Conservation (phyloP, 495 filamentous ascomycete genomes). For the Hypoxylon crocopeplum region DNA sequence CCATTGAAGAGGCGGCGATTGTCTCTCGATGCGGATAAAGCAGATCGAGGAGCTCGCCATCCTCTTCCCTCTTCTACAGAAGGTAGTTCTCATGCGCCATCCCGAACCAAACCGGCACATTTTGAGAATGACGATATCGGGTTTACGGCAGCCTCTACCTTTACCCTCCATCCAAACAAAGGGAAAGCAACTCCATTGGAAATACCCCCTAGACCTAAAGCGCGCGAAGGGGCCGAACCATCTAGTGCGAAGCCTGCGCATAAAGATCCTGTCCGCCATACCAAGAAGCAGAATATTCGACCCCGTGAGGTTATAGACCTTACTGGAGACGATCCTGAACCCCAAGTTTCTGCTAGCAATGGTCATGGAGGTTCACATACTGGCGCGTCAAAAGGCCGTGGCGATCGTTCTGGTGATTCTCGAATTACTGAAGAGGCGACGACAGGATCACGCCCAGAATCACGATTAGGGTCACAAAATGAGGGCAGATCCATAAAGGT, state of each 20-base stretch:
- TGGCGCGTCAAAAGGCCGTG: neutral
- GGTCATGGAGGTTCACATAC: neutral
- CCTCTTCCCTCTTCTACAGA: slow-evolving; percentile 11
- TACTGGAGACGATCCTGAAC: slow-evolving; percentile 24
- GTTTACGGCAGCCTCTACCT: slow-evolving; percentile 31
- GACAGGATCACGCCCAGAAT: too few species aligned
- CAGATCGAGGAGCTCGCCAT: neutral
- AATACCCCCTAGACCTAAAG: slow-evolving; percentile 7
- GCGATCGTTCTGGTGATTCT: neutral
- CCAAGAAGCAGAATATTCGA: neutral
- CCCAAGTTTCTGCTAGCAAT: neutral
- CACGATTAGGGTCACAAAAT: neutral
- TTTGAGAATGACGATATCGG: slow-evolving; percentile 12
- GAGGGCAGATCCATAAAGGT: slow-evolving; percentile 10
- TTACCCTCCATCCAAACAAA: slow-evolving; percentile 39
- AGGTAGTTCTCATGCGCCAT: slow-evolving; percentile 4
- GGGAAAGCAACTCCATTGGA: slow-evolving; percentile 14
- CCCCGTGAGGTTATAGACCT: slow-evolving; percentile 25
- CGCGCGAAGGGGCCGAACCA: too few species aligned
- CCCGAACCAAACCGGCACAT: slow-evolving; percentile 1
- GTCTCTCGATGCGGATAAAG: slow-evolving; percentile 1
- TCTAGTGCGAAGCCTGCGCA: slow-evolving; percentile 2
- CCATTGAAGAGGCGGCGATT: slow-evolving; percentile 26
- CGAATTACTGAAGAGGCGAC: too few species aligned
- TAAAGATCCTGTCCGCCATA: slow-evolving; percentile 5